These are phyloP conservation scores for Pulicaria dysenterica DNA, from an alignment of 129 eudicot genomes.

Conservation along the genomic window DNA sequence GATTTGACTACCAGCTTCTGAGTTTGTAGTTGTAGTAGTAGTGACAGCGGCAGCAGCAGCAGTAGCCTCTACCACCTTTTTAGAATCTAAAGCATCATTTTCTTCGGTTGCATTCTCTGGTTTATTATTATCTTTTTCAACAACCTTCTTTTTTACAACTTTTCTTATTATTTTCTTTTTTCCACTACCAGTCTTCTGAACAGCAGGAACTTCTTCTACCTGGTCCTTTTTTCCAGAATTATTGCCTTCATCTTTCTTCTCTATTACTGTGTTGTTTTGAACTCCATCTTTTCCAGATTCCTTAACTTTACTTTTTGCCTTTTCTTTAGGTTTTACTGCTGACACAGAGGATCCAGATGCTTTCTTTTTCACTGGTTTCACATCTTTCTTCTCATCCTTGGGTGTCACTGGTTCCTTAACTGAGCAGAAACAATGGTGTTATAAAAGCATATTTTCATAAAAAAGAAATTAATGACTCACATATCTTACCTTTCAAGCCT, in stretches of 20 bases:
- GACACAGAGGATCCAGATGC: conserved; percentile 45
- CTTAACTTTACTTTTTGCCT: conserved; percentile 46
- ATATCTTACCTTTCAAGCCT: conserved; percentile 57
- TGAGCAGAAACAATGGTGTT: conserved; percentile 15
- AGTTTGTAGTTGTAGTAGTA: conserved; percentile 8
- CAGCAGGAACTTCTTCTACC: conserved; percentile 39
- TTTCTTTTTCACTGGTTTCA: conserved; percentile 51
- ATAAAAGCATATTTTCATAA: conserved; percentile 10
- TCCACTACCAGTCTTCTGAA: conserved; percentile 48
- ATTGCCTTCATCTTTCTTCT: conserved; percentile 46
- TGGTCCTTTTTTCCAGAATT: conserved; percentile 36
- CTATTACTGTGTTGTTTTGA: conserved; percentile 32
- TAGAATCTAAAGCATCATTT: conserved; percentile 40
- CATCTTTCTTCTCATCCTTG: conserved; percentile 51
- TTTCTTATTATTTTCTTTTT: conserved; percentile 75
- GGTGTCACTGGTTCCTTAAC: conserved; percentile 43
- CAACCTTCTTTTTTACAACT: conserved; percentile 72
- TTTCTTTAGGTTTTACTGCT: conserved; percentile 31
- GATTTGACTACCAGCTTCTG: conserved; percentile 44
- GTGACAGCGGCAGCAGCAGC: too few species aligned
- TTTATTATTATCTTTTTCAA: conserved; percentile 42
- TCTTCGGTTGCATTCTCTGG: conserved; percentile 40
- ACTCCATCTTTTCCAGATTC: conserved; percentile 45
- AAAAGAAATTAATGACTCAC: neutral
- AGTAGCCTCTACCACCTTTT: conserved; percentile 37